Evolutionary conservation across 352 stramenopile genomes (phyloP).

Genomic region (Globisporangium echinulatum): DNA sequence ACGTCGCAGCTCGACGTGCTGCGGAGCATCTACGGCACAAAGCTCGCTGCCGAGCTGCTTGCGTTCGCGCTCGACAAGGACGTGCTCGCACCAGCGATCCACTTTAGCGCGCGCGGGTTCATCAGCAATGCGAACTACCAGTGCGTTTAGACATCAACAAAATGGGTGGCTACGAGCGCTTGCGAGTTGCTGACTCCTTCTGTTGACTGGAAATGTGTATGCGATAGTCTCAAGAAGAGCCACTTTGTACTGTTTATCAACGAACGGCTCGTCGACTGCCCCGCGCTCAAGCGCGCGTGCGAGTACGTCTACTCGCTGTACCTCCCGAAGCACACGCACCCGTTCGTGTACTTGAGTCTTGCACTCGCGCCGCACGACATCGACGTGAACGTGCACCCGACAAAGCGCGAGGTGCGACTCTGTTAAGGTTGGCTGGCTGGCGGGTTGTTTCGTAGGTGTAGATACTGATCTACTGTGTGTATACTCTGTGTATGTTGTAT

Average conservation of each 20-base stretch:
- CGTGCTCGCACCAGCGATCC: constrained; percentile 17
- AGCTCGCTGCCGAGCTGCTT: constrained; percentile 56
- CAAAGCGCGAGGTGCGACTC: constrained; percentile 87
- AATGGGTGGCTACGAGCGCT: not conserved
- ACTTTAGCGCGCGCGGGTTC: constrained; percentile 44
- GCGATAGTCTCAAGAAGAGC: constrained; percentile 67
- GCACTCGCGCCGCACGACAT: constrained; percentile 90
- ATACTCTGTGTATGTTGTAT: too few relatives aligned
- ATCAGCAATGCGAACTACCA: constrained; percentile 89
- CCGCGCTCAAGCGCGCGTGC: constrained; percentile 87
- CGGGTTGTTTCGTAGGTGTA: not conserved
- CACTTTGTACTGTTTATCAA: constrained; percentile 98
- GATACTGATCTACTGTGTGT: not conserved
- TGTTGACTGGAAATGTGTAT: not conserved
- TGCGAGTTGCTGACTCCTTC: not conserved
- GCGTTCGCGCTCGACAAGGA: constrained; percentile 28
- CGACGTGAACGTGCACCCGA: constrained; percentile 99
- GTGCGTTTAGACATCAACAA: constrained; percentile 18
- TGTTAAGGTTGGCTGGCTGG: not conserved
- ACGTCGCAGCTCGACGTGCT: constrained; percentile 67
- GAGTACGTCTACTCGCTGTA: constrained; percentile 94
- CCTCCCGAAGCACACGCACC: constrained; percentile 90
- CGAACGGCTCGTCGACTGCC: constrained; percentile 92
- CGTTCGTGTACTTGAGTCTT: constrained; percentile 98
- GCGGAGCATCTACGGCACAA: constrained; percentile 66